phyloP scores from a whole-genome alignment of 495 filamentous ascomycete species.

The Cenococcum geophilum region DNA sequence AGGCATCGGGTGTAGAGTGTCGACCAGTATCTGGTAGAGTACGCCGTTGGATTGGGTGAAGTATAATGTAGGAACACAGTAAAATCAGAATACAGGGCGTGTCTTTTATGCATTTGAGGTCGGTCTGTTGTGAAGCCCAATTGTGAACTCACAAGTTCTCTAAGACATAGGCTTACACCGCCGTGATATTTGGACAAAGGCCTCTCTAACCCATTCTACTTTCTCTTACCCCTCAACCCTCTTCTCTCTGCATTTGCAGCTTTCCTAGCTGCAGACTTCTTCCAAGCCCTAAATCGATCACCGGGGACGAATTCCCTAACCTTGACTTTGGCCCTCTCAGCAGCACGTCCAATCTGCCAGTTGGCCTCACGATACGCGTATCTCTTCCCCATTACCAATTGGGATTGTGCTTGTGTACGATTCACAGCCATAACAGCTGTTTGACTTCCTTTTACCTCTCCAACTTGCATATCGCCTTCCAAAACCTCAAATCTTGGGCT shows the following conservation, averaged over 20 bases:
- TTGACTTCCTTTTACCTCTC: slow-evolving; percentile 7
- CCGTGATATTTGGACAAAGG: neutral
- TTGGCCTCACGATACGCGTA: slow-evolving; percentile 62
- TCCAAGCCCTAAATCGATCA: slow-evolving; percentile 59
- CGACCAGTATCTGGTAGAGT: too few relatives aligned
- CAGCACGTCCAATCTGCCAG: slow-evolving; percentile 71
- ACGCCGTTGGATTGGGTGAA: too few relatives aligned
- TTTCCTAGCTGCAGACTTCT: slow-evolving; percentile 46
- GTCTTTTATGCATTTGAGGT: too few relatives aligned
- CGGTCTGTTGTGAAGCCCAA: too few relatives aligned
- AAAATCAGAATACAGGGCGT: too few relatives aligned
- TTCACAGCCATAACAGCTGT: neutral
- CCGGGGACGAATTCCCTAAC: slow-evolving; percentile 49
- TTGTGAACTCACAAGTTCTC: too few relatives aligned
- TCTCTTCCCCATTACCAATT: slow-evolving; percentile 13
- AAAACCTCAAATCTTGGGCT: neutral
- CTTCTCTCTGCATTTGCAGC: slow-evolving; percentile 52
- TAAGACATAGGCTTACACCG: too few relatives aligned
- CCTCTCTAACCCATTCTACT: slow-evolving; percentile 28
- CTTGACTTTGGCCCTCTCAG: slow-evolving; percentile 52
- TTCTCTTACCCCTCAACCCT: slow-evolving; percentile 52
- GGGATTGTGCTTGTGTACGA: neutral
- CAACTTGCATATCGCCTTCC: slow-evolving; percentile 12
- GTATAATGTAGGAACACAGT: too few relatives aligned
- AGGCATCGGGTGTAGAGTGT: too few relatives aligned